phyloP scores from a whole-genome alignment of 768 basidiomycete species.

The Lactarius akahatsu region DNA sequence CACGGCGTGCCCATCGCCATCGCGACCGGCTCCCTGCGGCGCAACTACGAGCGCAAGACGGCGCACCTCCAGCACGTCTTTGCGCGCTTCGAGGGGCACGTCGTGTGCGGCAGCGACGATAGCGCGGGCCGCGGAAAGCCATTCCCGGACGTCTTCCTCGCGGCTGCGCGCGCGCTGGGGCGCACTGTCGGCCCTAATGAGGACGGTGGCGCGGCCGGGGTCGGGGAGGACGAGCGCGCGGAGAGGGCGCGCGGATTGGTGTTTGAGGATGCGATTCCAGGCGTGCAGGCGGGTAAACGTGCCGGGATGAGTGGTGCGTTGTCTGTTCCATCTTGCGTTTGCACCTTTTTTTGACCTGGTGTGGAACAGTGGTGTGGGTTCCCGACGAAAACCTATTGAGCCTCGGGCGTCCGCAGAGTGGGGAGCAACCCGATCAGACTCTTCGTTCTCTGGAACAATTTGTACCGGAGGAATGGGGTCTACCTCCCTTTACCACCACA shows the following conservation, averaged over 20 bases:
- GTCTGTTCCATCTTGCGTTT: neutral
- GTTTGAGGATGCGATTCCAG: constrained; percentile 79
- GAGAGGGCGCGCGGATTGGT: constrained; percentile 68
- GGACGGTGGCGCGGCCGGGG: constrained; percentile 37
- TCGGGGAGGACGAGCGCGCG: constrained; percentile 38
- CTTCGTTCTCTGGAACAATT: constrained; percentile 69
- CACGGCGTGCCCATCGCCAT: constrained; percentile 75
- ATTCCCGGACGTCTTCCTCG: constrained; percentile 76
- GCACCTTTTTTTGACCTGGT: neutral
- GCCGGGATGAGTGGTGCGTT: constrained; percentile 81
- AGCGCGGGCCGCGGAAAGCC: constrained; percentile 61
- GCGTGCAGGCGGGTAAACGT: constrained; percentile 75
- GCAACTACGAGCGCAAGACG: constrained; percentile 69
- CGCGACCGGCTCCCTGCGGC: constrained; percentile 70
- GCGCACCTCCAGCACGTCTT: constrained; percentile 59
- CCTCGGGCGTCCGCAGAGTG: constrained; percentile 42
- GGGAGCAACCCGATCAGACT: constrained; percentile 56
- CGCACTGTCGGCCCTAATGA: constrained; percentile 53
- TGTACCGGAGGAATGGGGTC: constrained; percentile 78
- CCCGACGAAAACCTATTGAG: constrained; percentile 69
- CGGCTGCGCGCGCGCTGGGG: constrained; percentile 62
- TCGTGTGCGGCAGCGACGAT: constrained; percentile 70
- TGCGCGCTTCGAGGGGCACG: constrained; percentile 56
- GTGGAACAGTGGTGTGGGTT: constrained; percentile 71
- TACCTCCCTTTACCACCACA: constrained; percentile 57